A percentile compares a stretch with the other conserved stretches of the same genome.
Evolutionary conservation across 768 basidiomycete genomes (phyloP).

Genomic region (Phallus indusiatus): DNA sequence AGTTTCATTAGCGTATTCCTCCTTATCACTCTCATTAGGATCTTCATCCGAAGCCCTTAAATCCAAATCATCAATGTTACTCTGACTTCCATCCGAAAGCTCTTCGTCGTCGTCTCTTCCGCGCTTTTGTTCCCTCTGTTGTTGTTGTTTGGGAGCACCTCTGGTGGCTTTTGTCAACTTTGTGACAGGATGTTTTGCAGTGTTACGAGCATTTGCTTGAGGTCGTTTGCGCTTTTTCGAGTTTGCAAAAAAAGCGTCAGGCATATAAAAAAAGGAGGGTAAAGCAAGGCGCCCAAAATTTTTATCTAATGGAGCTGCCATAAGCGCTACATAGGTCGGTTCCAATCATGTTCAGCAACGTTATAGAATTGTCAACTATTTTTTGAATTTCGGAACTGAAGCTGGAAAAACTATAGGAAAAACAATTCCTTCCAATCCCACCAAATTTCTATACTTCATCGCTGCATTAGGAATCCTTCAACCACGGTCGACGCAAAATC

Average conservation of each 20-base stretch:
- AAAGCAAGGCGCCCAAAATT: too few relatives aligned
- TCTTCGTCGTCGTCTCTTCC: slow-evolving; percentile 70
- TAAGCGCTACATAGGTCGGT: too few relatives aligned
- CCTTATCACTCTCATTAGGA: slow-evolving; percentile 50
- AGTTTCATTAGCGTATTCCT: slow-evolving; percentile 83
- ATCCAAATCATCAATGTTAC: slow-evolving; percentile 69
- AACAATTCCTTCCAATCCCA: too few relatives aligned
- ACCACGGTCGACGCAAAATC: too few relatives aligned
- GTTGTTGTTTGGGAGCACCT: slow-evolving; percentile 22
- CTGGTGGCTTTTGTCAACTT: slow-evolving; percentile 19
- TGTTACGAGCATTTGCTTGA: background rate
- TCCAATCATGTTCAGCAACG: too few relatives aligned
- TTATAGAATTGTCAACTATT: too few relatives aligned
- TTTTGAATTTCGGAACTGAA: too few relatives aligned
- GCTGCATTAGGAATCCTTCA: too few relatives aligned
- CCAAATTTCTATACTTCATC: too few relatives aligned
- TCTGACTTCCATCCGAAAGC: slow-evolving; percentile 48
- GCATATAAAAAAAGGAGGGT: slow-evolving; percentile 38
- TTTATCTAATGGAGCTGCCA: too few relatives aligned
- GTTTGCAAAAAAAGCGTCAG: slow-evolving; percentile 72
- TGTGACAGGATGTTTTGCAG: slow-evolving; percentile 19
- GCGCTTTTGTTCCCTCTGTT: slow-evolving; percentile 18
- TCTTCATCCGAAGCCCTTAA: slow-evolving; percentile 47
- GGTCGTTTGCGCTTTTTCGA: slow-evolving; percentile 58
- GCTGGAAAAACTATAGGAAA: too few relatives aligned